Conservation (phyloP, 345 rosid genomes). For the Ceriops zippeliana region DNA sequence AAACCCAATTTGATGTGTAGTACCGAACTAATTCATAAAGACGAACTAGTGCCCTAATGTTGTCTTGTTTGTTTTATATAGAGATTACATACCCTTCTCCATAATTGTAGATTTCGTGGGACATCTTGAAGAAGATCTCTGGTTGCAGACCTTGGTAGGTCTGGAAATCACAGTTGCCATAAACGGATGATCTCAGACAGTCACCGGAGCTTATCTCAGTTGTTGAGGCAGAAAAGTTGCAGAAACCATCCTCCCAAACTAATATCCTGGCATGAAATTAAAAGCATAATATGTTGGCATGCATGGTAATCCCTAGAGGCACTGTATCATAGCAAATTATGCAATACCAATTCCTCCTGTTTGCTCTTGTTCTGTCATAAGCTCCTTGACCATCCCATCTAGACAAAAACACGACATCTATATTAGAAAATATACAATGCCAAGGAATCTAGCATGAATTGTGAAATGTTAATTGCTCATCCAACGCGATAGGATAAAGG, state of each 20-base stretch:
- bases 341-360: constrained; percentile 88
- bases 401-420: constrained; percentile 4
- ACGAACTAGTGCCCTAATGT: too few relatives aligned
- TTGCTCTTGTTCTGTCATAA: constrained; percentile 95
- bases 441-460: too few relatives aligned
- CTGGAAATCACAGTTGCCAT: constrained; percentile 61
- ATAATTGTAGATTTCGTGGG: constrained; percentile 97
- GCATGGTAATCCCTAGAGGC: background rate
- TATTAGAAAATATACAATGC: background rate
- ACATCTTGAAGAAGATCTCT: constrained; percentile 98
- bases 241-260: constrained; percentile 99
- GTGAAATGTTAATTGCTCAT: background rate
- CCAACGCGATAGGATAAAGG: background rate
- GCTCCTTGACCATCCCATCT: constrained; percentile 99
- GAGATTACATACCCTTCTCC: constrained; percentile 76
- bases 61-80: too few relatives aligned
- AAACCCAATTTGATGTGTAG: background rate
- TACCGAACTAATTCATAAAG: too few relatives aligned
- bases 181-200: constrained; percentile 49
- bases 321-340: too few relatives aligned
- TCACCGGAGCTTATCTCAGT: constrained; percentile 51
- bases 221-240: constrained; percentile 85
- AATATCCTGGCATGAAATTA: constrained; percentile 53
- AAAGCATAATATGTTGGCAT: background rate
- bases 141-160: constrained; percentile 91